Percentiles rank a stretch among this genome's conserved stretches.
phyloP scores from a whole-genome alignment of 2,329 filamentous ascomycete genomes.

The Paecilomyces dactylethromorphus region DNA sequence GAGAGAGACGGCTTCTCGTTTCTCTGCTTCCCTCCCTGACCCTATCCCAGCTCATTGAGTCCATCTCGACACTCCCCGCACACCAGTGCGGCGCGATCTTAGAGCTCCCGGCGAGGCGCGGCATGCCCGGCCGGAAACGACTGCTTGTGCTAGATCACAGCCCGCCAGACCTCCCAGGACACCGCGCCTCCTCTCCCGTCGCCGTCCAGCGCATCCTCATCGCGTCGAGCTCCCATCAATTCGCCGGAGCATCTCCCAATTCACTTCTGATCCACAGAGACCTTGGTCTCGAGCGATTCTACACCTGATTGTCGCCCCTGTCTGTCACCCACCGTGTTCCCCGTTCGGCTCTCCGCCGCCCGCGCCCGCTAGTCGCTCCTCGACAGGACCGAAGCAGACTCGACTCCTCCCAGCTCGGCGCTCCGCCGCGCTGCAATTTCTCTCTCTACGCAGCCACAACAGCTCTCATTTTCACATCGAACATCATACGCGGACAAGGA shows the following conservation, averaged over 20 bases:
- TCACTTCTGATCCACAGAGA: neutral
- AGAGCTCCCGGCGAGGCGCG: neutral
- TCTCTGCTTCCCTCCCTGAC: neutral
- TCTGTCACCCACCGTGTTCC: conserved; percentile 2
- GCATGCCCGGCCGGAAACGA: conserved; percentile 14
- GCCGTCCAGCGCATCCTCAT: neutral
- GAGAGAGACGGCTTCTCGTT: conserved; percentile 4
- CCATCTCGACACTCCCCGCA: neutral
- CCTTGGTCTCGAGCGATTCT: neutral
- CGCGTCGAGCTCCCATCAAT: neutral
- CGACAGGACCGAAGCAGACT: conserved; percentile 4
- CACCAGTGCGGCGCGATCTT: neutral
- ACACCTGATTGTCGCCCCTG: conserved; percentile 1
- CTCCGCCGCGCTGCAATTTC: conserved; percentile 2
- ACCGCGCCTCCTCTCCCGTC: neutral
- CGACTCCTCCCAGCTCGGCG: conserved; percentile 2
- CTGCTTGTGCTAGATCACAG: neutral
- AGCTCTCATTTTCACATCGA: conserved; percentile 9
- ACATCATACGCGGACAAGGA: conserved; percentile 9
- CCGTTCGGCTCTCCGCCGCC: conserved; percentile 6
- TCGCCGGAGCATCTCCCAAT: neutral
- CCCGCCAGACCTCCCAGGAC: neutral
- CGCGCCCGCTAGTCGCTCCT: conserved; percentile 5
- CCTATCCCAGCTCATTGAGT: neutral
- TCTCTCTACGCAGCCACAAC: neutral